These are phyloP conservation scores for Nicotiana obtusifolia DNA, from an alignment of 257 asterid genomes.

Conservation along the genomic window DNA sequence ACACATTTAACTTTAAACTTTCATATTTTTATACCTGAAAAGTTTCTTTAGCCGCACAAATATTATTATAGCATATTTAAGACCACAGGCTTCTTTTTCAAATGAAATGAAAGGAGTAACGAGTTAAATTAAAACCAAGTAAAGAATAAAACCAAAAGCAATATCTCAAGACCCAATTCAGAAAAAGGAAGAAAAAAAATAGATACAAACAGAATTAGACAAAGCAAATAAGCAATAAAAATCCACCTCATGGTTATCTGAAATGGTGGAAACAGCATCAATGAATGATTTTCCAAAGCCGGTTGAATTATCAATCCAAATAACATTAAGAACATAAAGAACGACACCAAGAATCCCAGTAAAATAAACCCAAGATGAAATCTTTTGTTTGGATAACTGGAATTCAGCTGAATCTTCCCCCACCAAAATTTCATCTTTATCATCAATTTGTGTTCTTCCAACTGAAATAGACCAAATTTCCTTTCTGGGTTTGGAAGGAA, in stretches of 20 bases:
- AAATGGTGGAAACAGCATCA: constrained; percentile 52
- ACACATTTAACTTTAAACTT: too few relatives aligned
- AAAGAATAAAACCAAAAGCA: background rate
- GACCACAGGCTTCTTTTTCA: too few relatives aligned
- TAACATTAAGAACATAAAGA: constrained; percentile 53
- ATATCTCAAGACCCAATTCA: background rate
- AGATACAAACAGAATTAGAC: background rate
- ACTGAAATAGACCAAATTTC: constrained; percentile 13
- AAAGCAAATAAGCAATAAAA: background rate
- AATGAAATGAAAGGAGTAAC: background rate
- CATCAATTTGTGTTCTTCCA: constrained; percentile 38
- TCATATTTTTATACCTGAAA: too few relatives aligned
- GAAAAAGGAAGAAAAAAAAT: background rate
- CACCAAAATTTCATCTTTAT: constrained; percentile 29
- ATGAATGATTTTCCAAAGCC: constrained; percentile 73
- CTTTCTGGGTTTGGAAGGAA: background rate
- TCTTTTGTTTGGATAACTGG: constrained; percentile 54
- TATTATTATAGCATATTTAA: too few relatives aligned
- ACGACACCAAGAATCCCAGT: constrained; percentile 57
- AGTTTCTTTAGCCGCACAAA: too few relatives aligned
- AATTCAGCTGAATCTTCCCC: constrained; percentile 94
- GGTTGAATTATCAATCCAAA: constrained; percentile 79
- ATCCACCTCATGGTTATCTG: constrained; percentile 78
- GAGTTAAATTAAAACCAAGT: background rate
- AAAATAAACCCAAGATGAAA: constrained; percentile 82